Conservation (phyloP, 257 asterid species). For the Cinchona pubescens region DNA sequence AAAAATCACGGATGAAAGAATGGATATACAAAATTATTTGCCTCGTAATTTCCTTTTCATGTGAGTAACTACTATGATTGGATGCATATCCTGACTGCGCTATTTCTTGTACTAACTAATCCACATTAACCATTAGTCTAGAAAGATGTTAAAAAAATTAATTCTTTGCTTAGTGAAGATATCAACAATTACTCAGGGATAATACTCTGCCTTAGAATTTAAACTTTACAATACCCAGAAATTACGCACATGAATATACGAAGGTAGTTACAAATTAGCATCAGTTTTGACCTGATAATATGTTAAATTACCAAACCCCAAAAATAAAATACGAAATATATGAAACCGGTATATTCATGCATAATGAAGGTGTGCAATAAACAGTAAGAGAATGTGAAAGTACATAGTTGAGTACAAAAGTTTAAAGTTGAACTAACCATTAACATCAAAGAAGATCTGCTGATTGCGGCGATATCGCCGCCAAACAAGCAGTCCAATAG, state of each 20-base stretch:
- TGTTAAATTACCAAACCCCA: background rate
- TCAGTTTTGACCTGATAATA: background rate
- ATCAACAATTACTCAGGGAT: background rate
- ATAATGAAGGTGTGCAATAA: background rate
- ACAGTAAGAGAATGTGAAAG: background rate
- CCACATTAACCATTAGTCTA: background rate
- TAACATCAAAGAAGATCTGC: constrained; percentile 93
- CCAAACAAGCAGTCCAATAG: constrained; percentile 63
- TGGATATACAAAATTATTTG: background rate
- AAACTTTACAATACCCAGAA: background rate
- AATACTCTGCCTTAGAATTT: background rate
- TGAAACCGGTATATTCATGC: background rate
- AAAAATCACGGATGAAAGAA: background rate
- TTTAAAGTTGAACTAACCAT: constrained; percentile 46
- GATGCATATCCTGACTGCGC: too few species aligned
- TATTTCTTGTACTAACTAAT: background rate
- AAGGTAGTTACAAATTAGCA: background rate
- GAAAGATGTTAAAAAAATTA: background rate
- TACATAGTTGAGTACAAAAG: background rate
- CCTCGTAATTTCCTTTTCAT: background rate
- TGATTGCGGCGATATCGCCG: constrained; percentile 74
- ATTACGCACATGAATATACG: background rate
- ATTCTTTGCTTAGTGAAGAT: background rate
- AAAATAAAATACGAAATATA: background rate
- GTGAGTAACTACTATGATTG: background rate